Evolutionary conservation across 2,329 filamentous ascomycete genomes (phyloP).

Genomic region (Ceratocystis colombiana): DNA sequence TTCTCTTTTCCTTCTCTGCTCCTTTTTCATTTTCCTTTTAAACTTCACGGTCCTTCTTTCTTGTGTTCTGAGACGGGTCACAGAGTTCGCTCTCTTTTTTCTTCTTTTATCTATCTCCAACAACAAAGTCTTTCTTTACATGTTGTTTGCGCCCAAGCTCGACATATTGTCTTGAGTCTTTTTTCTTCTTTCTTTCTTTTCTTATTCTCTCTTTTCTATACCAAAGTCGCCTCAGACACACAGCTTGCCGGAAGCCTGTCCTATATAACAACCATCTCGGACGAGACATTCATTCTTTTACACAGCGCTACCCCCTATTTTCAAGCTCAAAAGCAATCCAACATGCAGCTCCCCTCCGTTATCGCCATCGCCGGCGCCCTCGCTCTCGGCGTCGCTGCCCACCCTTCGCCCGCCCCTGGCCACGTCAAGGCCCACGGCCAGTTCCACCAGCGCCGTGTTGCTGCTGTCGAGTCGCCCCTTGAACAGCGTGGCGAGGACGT

Average conservation of each 20-base stretch:
- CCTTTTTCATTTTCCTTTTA: constrained; percentile 6
- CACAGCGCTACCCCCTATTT: background rate
- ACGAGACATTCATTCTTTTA: constrained; percentile 16
- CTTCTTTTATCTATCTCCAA: constrained; percentile 10
- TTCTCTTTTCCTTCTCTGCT: constrained; percentile 2
- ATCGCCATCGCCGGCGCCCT: constrained; percentile 36
- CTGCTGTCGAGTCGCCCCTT: constrained; percentile 27
- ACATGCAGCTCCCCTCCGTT: constrained; percentile 38
- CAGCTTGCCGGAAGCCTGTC: background rate
- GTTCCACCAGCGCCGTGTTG: constrained; percentile 30
- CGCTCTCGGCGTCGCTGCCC: constrained; percentile 34
- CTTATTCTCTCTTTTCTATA: constrained; percentile 14
- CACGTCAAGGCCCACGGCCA: constrained; percentile 32
- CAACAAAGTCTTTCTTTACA: background rate
- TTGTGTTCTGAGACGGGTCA: background rate
- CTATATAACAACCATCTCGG: constrained; percentile 15
- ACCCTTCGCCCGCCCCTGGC: constrained; percentile 34
- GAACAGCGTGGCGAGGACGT: constrained; percentile 15
- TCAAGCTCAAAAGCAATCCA: constrained; percentile 25
- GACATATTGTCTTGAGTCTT: constrained; percentile 10
- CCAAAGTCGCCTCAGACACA: constrained; percentile 16
- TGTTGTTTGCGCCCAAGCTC: background rate
- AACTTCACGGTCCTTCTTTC: background rate
- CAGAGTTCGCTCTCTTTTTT: background rate
- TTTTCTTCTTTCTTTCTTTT: constrained; percentile 20